Evolutionary conservation across 1,284 basidiomycete species (phyloP).

Genomic region (Puccinia polysora): DNA sequence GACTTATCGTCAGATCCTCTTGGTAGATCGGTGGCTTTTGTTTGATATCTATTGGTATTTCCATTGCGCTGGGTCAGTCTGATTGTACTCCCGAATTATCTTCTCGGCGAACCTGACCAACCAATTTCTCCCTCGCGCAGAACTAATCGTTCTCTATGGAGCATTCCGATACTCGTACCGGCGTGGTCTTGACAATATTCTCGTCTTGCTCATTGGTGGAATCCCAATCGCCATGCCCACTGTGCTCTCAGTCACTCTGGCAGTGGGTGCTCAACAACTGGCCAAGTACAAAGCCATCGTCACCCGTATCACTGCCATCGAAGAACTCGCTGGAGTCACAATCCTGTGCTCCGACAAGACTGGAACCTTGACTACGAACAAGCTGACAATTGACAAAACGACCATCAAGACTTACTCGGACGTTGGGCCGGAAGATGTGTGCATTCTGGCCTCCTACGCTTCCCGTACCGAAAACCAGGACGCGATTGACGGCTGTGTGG

Average conservation of each 20-base stretch:
- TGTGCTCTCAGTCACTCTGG: constrained; percentile 90
- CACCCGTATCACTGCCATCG: constrained; percentile 95
- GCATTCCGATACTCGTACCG: constrained; percentile 83
- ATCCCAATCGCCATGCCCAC: constrained; percentile 97
- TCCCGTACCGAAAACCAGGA: constrained; percentile 99
- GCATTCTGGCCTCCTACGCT: constrained; percentile 87
- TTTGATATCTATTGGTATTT: constrained; percentile 68
- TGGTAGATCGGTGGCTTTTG: constrained; percentile 91
- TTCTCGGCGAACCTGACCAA: neutral
- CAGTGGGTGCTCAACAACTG: constrained; percentile 93
- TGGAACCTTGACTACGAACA: constrained; percentile 92
- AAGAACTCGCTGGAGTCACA: constrained; percentile 92
- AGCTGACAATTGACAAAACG: constrained; percentile 80
- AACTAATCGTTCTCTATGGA: constrained; percentile 81
- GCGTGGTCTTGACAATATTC: constrained; percentile 89
- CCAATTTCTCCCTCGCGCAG: constrained; percentile 56
- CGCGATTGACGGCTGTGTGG: constrained; percentile 85
- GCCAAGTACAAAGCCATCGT: constrained; percentile 98
- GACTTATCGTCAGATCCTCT: constrained; percentile 85
- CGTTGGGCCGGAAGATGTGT: constrained; percentile 81
- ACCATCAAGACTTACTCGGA: constrained; percentile 87
- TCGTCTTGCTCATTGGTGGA: constrained; percentile 95
- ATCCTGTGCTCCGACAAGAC: constrained; percentile 97
- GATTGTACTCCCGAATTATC: neutral
- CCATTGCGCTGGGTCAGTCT: constrained; percentile 47